Percentiles rank a stretch among this genome's conserved stretches.
Conservation (phyloP, 768 basidiomycete genomes). For the Psilocybe tampanensis region DNA sequence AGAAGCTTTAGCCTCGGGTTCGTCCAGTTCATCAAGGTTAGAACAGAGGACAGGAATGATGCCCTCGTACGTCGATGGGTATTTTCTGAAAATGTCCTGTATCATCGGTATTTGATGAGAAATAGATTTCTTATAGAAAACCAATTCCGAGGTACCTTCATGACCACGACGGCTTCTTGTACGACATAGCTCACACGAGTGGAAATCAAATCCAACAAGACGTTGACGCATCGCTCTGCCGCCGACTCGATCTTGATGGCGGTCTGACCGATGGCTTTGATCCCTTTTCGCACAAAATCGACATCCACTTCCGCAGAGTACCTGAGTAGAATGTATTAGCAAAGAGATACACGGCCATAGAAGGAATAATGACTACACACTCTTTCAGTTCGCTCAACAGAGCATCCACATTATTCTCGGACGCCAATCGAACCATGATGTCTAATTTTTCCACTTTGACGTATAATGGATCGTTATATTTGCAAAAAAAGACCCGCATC, state of each 20-base stretch:
- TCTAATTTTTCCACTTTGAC: slow-evolving; percentile 99
- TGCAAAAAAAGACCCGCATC: no score
- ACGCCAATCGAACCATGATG: slow-evolving; percentile 94
- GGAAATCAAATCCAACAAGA: slow-evolving; percentile 88
- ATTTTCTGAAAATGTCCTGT: slow-evolving; percentile 98
- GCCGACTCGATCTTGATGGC: slow-evolving; percentile 94
- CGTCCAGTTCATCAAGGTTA: slow-evolving; percentile 95
- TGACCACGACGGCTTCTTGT: slow-evolving; percentile 97
- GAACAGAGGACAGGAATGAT: slow-evolving; percentile 94
- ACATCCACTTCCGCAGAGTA: slow-evolving; percentile 98
- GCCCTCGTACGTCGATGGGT: slow-evolving; percentile 94
- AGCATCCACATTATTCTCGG: slow-evolving; percentile 92
- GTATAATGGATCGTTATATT: no score
- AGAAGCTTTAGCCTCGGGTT: slow-evolving; percentile 97
- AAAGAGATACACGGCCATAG: background rate
- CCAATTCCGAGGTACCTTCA: slow-evolving; percentile 68
- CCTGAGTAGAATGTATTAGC: slow-evolving; percentile 42
- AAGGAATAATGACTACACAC: slow-evolving; percentile 51
- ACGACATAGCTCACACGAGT: slow-evolving; percentile 97
- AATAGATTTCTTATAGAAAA: background rate
- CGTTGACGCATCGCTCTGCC: slow-evolving; percentile 93
- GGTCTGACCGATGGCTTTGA: slow-evolving; percentile 95
- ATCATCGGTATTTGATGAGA: background rate
- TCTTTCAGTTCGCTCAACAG: slow-evolving; percentile 95
- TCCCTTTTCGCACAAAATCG: slow-evolving; percentile 93